A percentile compares a stretch with the other conserved stretches of the same genome.
These are phyloP conservation scores for Populus hybrid DNA, from an alignment of 441 rosid species.

Conservation along the genomic window DNA sequence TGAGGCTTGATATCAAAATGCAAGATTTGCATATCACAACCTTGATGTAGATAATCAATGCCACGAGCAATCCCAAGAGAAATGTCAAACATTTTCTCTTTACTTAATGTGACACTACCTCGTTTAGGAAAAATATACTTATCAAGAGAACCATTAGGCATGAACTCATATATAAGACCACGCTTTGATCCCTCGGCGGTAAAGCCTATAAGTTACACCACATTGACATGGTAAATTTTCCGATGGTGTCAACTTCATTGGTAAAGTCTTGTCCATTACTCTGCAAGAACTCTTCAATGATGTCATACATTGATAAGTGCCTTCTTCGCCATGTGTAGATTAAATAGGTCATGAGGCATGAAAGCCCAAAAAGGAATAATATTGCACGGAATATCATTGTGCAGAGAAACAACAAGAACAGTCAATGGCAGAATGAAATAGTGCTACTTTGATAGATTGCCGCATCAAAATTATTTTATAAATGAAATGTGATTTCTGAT, in stretches of 20 bases:
- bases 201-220: neutral
- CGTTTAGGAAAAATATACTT: neutral
- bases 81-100: neutral
- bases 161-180: neutral
- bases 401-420: neutral
- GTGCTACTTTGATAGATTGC: too few relatives aligned
- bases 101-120: neutral
- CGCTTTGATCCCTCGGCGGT: neutral
- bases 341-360: neutral
- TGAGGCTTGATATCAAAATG: neutral
- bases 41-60: neutral
- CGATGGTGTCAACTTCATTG: neutral
- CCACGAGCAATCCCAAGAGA: constrained; percentile 7
- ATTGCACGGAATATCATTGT: neutral
- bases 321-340: constrained; percentile 2
- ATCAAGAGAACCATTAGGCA: constrained; percentile 10
- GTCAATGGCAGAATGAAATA: too few relatives aligned
- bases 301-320: neutral
- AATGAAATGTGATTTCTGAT: too few relatives aligned
- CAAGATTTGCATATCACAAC: neutral
- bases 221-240: neutral
- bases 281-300: neutral
- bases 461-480: too few relatives aligned
- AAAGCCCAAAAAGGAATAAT: neutral
- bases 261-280: neutral